A percentile compares a stretch with the other conserved stretches of the same genome.
Evolutionary conservation across 1,284 basidiomycete species (phyloP).

Genomic region (Trametes sp.): DNA sequence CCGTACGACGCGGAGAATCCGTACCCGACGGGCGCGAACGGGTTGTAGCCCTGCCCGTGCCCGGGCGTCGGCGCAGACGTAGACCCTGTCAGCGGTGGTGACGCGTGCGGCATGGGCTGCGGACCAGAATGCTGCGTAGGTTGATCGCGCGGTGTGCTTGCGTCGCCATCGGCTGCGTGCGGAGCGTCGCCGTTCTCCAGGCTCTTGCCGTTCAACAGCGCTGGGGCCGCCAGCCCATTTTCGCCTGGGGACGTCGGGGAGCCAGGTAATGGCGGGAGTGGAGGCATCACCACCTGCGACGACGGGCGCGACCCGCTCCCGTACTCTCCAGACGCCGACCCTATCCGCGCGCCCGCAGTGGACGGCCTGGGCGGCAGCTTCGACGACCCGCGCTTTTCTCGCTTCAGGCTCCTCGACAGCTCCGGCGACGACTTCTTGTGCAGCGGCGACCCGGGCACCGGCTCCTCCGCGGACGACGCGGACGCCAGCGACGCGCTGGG

Average conservation of each 20-base stretch:
- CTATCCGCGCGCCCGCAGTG: slow-evolving; percentile 37
- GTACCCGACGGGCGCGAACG: slow-evolving; percentile 4
- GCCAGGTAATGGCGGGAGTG: slow-evolving; percentile 34
- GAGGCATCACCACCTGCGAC: slow-evolving; percentile 12
- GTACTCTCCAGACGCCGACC: slow-evolving; percentile 4
- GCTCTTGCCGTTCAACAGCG: neutral
- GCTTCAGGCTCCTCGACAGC: slow-evolving; percentile 23
- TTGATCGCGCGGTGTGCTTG: neutral
- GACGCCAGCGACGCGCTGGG: slow-evolving; percentile 19
- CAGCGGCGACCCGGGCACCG: slow-evolving; percentile 18
- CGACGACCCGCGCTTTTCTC: slow-evolving; percentile 23
- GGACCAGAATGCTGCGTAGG: neutral
- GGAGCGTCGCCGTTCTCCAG: neutral
- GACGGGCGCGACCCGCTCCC: slow-evolving; percentile 23
- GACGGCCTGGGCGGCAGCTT: slow-evolving; percentile 36
- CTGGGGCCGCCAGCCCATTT: slow-evolving; percentile 7
- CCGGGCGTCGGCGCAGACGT: neutral
- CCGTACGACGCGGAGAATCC: slow-evolving; percentile 14
- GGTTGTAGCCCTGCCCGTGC: neutral
- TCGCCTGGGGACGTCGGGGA: slow-evolving; percentile 23
- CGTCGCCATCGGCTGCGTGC: neutral
- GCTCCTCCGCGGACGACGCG: slow-evolving; percentile 2
- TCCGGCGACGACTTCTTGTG: slow-evolving; percentile 40
- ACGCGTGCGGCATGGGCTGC: slow-evolving; percentile 1
- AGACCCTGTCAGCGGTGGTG: neutral